Conservation (phyloP, 257 asterid species). For the Nicotiana attenuata region DNA sequence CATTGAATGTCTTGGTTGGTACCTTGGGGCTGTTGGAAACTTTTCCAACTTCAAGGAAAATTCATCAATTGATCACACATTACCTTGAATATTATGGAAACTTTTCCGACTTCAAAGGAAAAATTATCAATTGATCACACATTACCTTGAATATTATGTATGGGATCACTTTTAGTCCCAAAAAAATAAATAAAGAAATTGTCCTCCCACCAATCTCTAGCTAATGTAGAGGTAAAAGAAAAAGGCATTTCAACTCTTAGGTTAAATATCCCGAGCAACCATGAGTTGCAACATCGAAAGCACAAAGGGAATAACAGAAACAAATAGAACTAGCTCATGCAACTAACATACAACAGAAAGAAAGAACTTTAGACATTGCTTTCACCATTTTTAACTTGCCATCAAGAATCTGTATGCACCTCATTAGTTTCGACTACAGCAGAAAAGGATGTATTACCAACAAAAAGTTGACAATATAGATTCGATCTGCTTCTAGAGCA, state of each 20-base stretch:
- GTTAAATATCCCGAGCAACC: neutral
- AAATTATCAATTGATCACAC: neutral
- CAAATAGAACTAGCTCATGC: neutral
- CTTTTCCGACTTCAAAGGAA: neutral
- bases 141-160: neutral
- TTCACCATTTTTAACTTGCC: conserved; percentile 3
- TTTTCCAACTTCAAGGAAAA: conserved; percentile 3
- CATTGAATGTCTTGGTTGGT: neutral
- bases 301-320: neutral
- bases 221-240: neutral
- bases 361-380: neutral
- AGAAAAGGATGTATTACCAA: neutral
- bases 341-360: neutral
- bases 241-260: neutral
- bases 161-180: neutral
- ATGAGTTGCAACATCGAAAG: neutral
- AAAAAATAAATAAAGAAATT: neutral
- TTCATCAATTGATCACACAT: neutral
- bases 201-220: neutral
- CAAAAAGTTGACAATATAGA: neutral
- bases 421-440: neutral
- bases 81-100: neutral
- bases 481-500: neutral
- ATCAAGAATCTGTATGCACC: neutral
- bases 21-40: neutral